These are phyloP conservation scores for Penicillium flavigenum DNA, from an alignment of 495 filamentous ascomycete species.

Conservation along the genomic window DNA sequence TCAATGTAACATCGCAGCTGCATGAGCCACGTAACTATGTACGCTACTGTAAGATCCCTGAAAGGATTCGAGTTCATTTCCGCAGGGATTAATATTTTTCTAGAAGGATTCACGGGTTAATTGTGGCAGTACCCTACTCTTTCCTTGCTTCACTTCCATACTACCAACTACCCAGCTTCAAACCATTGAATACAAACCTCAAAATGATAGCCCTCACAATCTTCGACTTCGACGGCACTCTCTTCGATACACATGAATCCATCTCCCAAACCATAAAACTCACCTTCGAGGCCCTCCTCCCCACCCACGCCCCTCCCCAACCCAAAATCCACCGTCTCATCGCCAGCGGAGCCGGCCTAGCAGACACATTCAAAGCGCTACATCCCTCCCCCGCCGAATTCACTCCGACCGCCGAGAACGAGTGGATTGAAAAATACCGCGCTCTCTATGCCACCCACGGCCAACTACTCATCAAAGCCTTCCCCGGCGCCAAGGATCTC, in stretches of 20 bases:
- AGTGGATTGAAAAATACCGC: conserved; percentile 29
- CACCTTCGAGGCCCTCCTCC: conserved; percentile 27
- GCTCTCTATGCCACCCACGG: conserved; percentile 28
- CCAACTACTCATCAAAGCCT: conserved; percentile 26
- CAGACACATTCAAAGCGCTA: conserved; percentile 24
- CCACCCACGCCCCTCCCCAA: conserved; percentile 17
- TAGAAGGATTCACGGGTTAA: neutral
- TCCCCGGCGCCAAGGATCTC: conserved; percentile 23
- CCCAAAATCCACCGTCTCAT: conserved; percentile 24
- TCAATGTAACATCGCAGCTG: neutral
- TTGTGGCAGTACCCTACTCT: neutral
- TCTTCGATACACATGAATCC: conserved; percentile 30
- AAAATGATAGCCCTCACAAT: conserved; percentile 22
- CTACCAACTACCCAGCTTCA: neutral
- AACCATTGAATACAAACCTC: neutral
- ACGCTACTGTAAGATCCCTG: neutral
- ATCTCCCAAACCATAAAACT: conserved; percentile 20
- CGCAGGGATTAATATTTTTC: neutral
- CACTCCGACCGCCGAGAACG: conserved; percentile 10
- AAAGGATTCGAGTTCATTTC: neutral
- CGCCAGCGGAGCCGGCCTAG: conserved; percentile 21
- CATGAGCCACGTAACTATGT: neutral
- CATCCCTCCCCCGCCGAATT: conserved; percentile 16
- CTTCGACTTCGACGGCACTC: conserved; percentile 34
- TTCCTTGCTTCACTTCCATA: neutral